phyloP scores from a whole-genome alignment of 805 yeast species.

The Saturnispora kantuleensis region DNA sequence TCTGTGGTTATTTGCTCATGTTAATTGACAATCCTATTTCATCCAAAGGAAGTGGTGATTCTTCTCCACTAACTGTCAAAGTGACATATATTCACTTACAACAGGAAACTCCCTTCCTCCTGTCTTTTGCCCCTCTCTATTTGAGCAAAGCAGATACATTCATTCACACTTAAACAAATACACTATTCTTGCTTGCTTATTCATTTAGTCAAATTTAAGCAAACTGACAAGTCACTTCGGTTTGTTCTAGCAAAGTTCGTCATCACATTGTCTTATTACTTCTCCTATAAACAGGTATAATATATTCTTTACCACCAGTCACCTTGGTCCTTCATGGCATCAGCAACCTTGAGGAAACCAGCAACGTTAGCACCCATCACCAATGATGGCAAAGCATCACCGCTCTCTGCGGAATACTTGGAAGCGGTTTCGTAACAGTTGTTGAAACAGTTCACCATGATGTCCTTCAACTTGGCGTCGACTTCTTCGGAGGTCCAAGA shows the following conservation, averaged over 20 bases:
- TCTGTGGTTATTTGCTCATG: no score
- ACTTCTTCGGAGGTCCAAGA: slow-evolving; percentile 90
- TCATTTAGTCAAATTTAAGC: no score
- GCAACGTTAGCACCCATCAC: slow-evolving; percentile 99
- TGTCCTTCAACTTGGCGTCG: slow-evolving; percentile 79
- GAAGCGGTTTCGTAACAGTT: slow-evolving; percentile 85
- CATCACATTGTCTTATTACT: background rate
- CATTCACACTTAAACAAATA: no score
- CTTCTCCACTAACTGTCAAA: no score
- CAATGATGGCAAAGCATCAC: slow-evolving; percentile 75
- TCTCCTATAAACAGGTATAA: background rate
- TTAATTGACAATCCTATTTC: no score
- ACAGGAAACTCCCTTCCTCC: no score
- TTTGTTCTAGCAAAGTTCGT: background rate
- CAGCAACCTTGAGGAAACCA: slow-evolving; percentile 97
- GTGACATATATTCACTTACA: no score
- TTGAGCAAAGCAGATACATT: no score
- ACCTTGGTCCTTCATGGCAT: slow-evolving; percentile 97
- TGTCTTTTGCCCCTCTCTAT: no score
- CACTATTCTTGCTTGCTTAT: no score
- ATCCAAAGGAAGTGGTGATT: no score
- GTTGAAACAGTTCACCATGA: slow-evolving; percentile 88
- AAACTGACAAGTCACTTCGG: no score
- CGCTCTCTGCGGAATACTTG: slow-evolving; percentile 62
- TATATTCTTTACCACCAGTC: slow-evolving; percentile 36